Evolutionary conservation across 768 basidiomycete species (phyloP).

Genomic region (Clitopilus passeckerianus): DNA sequence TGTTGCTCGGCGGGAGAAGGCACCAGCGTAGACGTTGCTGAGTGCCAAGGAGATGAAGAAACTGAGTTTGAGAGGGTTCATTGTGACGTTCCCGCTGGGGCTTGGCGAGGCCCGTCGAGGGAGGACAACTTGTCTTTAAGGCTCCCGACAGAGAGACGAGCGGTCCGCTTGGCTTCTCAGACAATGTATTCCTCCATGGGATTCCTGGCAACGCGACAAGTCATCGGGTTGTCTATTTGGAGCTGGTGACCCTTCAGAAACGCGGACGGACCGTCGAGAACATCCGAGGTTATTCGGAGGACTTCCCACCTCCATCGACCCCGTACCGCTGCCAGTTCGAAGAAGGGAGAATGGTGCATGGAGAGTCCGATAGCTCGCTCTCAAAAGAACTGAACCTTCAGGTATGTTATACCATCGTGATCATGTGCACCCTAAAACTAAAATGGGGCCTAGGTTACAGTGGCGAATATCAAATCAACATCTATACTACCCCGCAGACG

Average conservation of each 20-base stretch:
- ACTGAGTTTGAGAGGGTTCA: conserved; percentile 2
- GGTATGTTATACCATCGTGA: no score
- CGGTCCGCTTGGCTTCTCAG: not conserved
- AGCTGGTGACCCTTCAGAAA: not conserved
- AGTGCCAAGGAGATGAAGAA: conserved; percentile 5
- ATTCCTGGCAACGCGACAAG: not conserved
- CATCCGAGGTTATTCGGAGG: not conserved
- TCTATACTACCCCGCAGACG: not conserved
- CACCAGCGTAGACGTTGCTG: not conserved
- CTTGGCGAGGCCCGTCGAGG: not conserved
- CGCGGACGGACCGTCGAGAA: not conserved
- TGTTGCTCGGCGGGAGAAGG: conserved; percentile 18
- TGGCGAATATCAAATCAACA: no score
- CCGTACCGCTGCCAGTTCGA: no score
- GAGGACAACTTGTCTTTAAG: not conserved
- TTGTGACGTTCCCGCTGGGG: not conserved
- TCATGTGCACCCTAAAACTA: no score
- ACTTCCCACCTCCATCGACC: not conserved
- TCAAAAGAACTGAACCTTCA: no score
- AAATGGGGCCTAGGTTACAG: no score
- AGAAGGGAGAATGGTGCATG: no score
- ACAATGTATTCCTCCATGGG: not conserved
- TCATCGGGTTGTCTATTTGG: not conserved
- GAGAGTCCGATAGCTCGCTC: no score
- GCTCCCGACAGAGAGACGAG: not conserved